Conservation (phyloP, 225 moss, liverwort and hornwort species). For the Physcomitrium patens region DNA sequence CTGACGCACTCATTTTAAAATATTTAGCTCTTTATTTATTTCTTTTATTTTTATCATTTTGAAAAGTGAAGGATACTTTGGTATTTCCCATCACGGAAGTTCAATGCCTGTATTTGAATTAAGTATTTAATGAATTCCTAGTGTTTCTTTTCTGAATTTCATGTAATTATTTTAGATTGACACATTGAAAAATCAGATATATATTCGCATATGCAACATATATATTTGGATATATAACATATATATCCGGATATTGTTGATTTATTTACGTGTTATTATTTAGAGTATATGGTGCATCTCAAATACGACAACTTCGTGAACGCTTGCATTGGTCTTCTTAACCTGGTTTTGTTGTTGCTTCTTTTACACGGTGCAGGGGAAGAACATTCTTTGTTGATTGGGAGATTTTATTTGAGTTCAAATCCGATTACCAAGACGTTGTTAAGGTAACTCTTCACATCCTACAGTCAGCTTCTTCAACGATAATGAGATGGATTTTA, state of each 20-base stretch:
- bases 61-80: not conserved
- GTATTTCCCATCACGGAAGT: too few relatives aligned
- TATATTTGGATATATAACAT: too few relatives aligned
- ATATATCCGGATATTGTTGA: too few relatives aligned
- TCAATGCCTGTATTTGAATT: too few relatives aligned
- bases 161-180: too few relatives aligned
- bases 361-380: slow-evolving; percentile 60
- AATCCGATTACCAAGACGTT: slow-evolving; percentile 94
- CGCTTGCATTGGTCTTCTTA: not conserved
- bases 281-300: too few relatives aligned
- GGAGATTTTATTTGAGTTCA: slow-evolving; percentile 87
- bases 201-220: too few relatives aligned
- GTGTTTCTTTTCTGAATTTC: too few relatives aligned
- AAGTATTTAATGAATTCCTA: too few relatives aligned
- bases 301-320: not conserved
- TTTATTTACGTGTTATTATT: too few relatives aligned
- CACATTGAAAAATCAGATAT: too few relatives aligned
- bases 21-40: too few relatives aligned
- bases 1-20: not conserved
- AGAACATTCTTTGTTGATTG: slow-evolving; percentile 91
- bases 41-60: not conserved
- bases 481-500: not conserved
- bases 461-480: slow-evolving; percentile 58
- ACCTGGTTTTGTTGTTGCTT: slow-evolving; percentile 17
- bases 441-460: slow-evolving; percentile 43